Percentiles rank a stretch among this genome's conserved stretches.
Evolutionary conservation across 2,329 filamentous ascomycete genomes (phyloP).

Genomic region (Colletotrichum acutatum): DNA sequence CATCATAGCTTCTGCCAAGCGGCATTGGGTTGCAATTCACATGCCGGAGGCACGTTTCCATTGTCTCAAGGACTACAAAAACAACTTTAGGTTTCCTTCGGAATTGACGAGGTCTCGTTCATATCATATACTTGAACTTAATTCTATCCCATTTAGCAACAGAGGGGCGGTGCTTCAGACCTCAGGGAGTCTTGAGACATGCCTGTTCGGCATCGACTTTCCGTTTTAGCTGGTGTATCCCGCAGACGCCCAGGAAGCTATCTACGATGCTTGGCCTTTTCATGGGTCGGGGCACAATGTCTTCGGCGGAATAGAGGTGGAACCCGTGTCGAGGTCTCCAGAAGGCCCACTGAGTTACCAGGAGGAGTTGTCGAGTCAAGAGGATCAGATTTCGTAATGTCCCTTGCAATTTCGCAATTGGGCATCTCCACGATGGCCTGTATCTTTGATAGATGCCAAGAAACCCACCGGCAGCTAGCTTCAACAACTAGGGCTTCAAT

Average conservation of each 20-base stretch:
- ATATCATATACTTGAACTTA: slow-evolving; percentile 21
- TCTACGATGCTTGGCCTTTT: slow-evolving; percentile 9
- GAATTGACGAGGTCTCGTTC: slow-evolving; percentile 7
- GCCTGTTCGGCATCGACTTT: neutral
- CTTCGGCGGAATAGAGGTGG: slow-evolving; percentile 5
- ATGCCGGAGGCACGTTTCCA: slow-evolving; percentile 6
- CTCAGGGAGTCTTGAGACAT: neutral
- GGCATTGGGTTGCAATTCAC: neutral
- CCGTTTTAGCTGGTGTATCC: neutral
- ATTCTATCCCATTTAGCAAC: neutral
- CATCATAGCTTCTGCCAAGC: neutral
- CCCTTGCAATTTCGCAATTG: neutral
- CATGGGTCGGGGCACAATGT: slow-evolving; percentile 16
- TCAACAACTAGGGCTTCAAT: neutral
- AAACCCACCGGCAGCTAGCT: neutral
- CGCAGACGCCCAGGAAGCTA: neutral
- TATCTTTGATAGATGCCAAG: neutral
- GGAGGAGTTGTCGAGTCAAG: neutral
- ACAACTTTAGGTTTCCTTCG: slow-evolving; percentile 13
- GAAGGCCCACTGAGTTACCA: neutral
- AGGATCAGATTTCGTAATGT: neutral
- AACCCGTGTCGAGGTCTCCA: neutral
- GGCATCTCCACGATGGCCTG: neutral
- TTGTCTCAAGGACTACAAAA: neutral
- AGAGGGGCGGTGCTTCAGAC: neutral